Evolutionary conservation across 495 filamentous ascomycete species (phyloP).

Genomic region (Apodospora peruviana): DNA sequence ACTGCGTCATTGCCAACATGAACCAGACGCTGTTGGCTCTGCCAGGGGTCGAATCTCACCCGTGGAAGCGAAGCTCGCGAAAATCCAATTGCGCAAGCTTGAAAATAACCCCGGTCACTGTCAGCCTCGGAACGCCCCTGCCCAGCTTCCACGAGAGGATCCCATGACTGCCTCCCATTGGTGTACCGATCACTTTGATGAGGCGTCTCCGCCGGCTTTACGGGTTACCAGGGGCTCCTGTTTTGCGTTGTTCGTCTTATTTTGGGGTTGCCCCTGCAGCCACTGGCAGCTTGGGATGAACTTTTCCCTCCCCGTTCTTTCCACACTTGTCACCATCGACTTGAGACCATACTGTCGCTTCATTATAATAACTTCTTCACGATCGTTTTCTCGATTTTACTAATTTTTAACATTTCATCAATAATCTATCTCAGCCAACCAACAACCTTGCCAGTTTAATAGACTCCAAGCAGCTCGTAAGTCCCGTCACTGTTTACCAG

Average conservation of each 20-base stretch:
- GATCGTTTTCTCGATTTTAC: conserved; percentile 3
- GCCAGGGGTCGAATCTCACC: too few relatives aligned
- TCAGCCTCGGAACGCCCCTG: background rate
- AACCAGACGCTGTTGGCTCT: too few relatives aligned
- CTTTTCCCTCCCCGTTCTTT: conserved; percentile 1
- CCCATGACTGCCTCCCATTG: background rate
- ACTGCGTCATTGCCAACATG: too few relatives aligned
- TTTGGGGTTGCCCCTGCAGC: background rate
- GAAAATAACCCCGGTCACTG: background rate
- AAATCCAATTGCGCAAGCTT: background rate
- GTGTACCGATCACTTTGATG: background rate
- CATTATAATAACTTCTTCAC: conserved; percentile 7
- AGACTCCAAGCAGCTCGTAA: background rate
- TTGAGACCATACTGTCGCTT: conserved; percentile 3
- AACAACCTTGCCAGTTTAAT: too few relatives aligned
- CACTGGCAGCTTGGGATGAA: conserved; percentile 2
- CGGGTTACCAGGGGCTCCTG: background rate
- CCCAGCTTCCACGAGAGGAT: background rate
- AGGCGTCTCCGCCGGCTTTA: background rate
- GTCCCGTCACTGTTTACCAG: too few relatives aligned
- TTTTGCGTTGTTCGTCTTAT: background rate
- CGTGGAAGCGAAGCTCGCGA: too few relatives aligned
- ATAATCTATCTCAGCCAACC: too few relatives aligned
- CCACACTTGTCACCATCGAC: background rate
- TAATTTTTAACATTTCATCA: too few relatives aligned